Evolutionary conservation across 2,329 filamentous ascomycete species (phyloP), one percentile per base, ranked within the genome.

Genomic region (Clonostachys byssicola): DNA sequence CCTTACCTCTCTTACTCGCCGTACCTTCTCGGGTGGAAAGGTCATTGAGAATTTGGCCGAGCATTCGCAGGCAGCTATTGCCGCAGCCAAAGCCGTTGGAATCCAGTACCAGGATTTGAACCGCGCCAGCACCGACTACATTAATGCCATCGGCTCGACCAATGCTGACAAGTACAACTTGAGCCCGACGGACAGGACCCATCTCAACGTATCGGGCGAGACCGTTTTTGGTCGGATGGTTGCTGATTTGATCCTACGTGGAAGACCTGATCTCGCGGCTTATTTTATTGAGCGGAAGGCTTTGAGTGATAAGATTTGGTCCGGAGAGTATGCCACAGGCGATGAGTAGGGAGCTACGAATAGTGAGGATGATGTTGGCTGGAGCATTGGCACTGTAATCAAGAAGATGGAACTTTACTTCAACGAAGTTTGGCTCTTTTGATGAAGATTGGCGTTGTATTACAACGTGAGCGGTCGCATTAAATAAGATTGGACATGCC

Each of bases 191-290:
- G 82, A 85, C 55, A 62, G 65, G 42, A 84, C 80, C 2, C 81
- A 85, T 61, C 54, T 85, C 33, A 83, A 81, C 55, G 56, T 58
- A 3, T 64, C 67, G 48, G 81, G 81, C 0, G 72, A 68, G 33
- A 63, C 71, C 2, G 77, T 85, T 1, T 85, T 85, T 61, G 74
- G 77, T 1, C 70, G 78, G 36, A 68, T 85, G 57, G 75, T 83
- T 17, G 74, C 73, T 3, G 75, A 80, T 49, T 59, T 84, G 5
- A 53, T 77, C 18, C 51, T 75, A 6, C 50, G 53, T 40, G 60
- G 54, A 40, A 46, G 54, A 10, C 45, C 52, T 0, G 54, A 54
- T 2, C 47, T 69, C 14, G 45, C 46, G 2, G 10, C 36, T 6
- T 65, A 55, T 47, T 53, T 70, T n/a, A 42, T 42, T 6, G 50